Percentiles rank a stretch among this genome's conserved stretches.
phyloP scores from a whole-genome alignment of 2,329 filamentous ascomycete species.

The Penicillium olsonii region DNA sequence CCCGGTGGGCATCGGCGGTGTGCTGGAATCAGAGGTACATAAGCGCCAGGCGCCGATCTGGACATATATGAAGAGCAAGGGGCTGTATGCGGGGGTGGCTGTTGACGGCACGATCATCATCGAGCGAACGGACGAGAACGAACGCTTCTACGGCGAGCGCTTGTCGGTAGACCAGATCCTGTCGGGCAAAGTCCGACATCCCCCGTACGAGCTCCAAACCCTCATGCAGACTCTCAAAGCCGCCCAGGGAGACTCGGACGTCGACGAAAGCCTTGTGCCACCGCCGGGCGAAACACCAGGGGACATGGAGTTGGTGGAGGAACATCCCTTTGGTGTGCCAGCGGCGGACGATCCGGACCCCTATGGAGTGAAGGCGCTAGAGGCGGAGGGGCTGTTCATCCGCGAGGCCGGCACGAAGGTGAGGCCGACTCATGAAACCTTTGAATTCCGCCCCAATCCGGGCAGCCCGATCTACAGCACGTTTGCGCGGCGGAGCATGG shows the following conservation, averaged over 20 bases:
- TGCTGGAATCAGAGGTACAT: conserved; percentile 69
- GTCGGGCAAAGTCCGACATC: conserved; percentile 58
- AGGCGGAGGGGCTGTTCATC: conserved; percentile 80
- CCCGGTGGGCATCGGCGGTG: conserved; percentile 73
- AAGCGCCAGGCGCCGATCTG: conserved; percentile 72
- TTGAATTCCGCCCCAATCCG: conserved; percentile 77
- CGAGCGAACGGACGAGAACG: conserved; percentile 84
- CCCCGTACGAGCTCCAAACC: conserved; percentile 58
- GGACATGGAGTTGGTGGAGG: conserved; percentile 62
- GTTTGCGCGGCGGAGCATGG: conserved; percentile 66
- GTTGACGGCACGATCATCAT: conserved; percentile 85
- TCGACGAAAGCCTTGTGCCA: conserved; percentile 68
- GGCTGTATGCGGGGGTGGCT: conserved; percentile 83
- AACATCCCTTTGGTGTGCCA: conserved; percentile 70
- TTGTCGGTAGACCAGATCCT: conserved; percentile 65
- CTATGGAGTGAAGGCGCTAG: conserved; percentile 86
- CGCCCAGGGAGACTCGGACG: conserved; percentile 78
- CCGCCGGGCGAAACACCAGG: conserved; percentile 71
- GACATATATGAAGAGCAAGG: conserved; percentile 86
- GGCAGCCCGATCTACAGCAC: conserved; percentile 68
- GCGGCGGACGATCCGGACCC: conserved; percentile 83
- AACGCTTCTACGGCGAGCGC: conserved; percentile 74
- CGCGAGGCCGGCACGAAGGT: conserved; percentile 80
- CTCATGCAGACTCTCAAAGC: conserved; percentile 83
- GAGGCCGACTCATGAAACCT: conserved; percentile 74